These are phyloP conservation scores for Lactuca saligna DNA, from an alignment of 129 eudicot species.

Conservation along the genomic window DNA sequence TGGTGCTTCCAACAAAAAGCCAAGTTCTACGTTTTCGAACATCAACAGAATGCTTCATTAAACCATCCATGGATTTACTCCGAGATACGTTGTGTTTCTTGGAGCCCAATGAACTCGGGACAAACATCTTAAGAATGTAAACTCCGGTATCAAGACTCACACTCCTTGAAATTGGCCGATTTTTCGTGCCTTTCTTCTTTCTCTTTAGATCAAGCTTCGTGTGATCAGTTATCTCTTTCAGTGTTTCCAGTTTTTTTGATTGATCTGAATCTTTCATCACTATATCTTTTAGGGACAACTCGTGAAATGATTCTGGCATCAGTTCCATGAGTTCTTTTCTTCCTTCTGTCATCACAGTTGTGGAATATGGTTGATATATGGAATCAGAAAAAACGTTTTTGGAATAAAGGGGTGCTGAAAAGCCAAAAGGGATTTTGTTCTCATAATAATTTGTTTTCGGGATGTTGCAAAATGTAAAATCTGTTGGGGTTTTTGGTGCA, in stretches of 20 bases:
- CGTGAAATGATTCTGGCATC: slow-evolving; percentile 30
- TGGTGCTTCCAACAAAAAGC: slow-evolving; percentile 15
- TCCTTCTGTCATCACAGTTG: slow-evolving; percentile 11
- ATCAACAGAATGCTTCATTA: background rate
- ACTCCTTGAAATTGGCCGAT: slow-evolving; percentile 38
- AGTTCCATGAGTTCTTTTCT: slow-evolving; percentile 30
- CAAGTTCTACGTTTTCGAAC: slow-evolving; percentile 28
- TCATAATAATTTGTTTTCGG: slow-evolving; percentile 9
- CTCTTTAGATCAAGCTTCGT: background rate
- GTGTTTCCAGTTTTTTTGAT: background rate
- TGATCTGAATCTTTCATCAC: slow-evolving; percentile 21
- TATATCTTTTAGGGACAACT: slow-evolving; percentile 31
- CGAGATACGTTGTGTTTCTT: slow-evolving; percentile 5
- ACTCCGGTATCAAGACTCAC: slow-evolving; percentile 62
- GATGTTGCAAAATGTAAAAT: slow-evolving; percentile 35
- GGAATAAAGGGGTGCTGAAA: slow-evolving; percentile 25
- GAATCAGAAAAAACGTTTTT: slow-evolving; percentile 2
- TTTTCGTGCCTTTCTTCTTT: slow-evolving; percentile 16
- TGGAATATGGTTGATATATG: background rate
- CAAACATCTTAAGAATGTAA: slow-evolving; percentile 40
- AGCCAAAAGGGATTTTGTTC: background rate
- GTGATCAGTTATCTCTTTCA: background rate
- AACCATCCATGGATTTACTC: background rate
- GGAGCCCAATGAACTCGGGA: slow-evolving; percentile 27
- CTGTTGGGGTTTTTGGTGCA: slow-evolving; percentile 1